Conservation (phyloP, 768 basidiomycete species). For the Pulveroboletus sp. region DNA sequence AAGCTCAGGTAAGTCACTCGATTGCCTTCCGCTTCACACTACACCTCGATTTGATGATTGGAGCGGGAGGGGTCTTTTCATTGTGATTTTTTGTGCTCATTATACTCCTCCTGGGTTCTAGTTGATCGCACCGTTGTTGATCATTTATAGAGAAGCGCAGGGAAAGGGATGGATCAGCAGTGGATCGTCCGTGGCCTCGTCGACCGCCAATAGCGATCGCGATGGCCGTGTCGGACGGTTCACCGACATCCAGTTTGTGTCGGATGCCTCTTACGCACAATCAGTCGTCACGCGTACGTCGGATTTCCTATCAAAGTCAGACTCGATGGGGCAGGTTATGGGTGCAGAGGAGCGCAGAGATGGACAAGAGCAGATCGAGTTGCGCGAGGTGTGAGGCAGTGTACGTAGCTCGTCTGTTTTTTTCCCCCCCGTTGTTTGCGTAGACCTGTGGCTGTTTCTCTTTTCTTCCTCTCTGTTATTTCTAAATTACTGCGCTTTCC, state of each 20-base stretch:
- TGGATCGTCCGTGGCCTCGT: constrained; percentile 1
- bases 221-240: constrained; percentile 14
- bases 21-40: neutral
- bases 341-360: constrained; percentile 43
- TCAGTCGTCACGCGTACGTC: neutral
- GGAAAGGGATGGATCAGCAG: constrained; percentile 35
- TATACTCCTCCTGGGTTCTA: constrained; percentile 7
- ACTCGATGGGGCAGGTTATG: constrained; percentile 34
- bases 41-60: neutral
- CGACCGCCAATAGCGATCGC: neutral
- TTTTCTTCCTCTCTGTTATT: no score
- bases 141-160: constrained; percentile 35
- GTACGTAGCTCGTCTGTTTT: neutral
- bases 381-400: neutral
- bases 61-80: neutral
- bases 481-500: no score
- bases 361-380: constrained; percentile 44
- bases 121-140: constrained; percentile 36
- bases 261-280: constrained; percentile 7
- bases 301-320: constrained; percentile 8
- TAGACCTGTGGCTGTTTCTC: neutral
- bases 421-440: neutral
- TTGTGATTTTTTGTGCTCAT: constrained; percentile 1
- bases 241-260: constrained; percentile 24
- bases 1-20: constrained; percentile 26